Percentiles rank a stretch among this genome's conserved stretches.
Conservation (phyloP, 495 filamentous ascomycete genomes). For the Penicillium simplicissimum region DNA sequence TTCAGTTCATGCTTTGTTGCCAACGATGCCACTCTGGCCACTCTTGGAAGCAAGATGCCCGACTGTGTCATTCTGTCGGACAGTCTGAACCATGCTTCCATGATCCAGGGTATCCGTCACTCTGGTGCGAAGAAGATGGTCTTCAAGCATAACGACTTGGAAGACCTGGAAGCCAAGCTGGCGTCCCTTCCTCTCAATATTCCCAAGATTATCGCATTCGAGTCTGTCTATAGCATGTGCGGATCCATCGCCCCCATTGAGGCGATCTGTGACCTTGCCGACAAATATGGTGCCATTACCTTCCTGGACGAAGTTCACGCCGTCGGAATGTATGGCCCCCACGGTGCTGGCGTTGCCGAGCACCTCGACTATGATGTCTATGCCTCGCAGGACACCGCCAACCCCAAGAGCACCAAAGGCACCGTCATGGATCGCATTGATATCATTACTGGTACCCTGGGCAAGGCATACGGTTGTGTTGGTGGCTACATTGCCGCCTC, state of each 20-base stretch:
- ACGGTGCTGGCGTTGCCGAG: conserved; percentile 94
- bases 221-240: conserved; percentile 99
- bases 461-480: conserved; percentile 97
- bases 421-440: conserved; percentile 95
- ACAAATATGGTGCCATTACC: conserved; percentile 96
- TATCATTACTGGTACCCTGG: conserved; percentile 95
- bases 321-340: conserved; percentile 97
- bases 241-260: conserved; percentile 94
- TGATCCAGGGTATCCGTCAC: conserved; percentile 99
- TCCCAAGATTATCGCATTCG: conserved; percentile 98
- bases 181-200: conserved; percentile 78
- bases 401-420: conserved; percentile 61
- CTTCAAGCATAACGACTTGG: conserved; percentile 95
- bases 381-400: conserved; percentile 58
- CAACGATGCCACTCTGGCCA: conserved; percentile 96
- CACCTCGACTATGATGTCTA: conserved; percentile 85
- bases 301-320: conserved; percentile 98
- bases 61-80: conserved; percentile 95
- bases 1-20: conserved; percentile 98
- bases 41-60: conserved; percentile 91
- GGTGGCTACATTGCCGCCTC: conserved; percentile 96
- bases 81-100: conserved; percentile 94
- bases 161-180: conserved; percentile 86
- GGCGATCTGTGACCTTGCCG: conserved; percentile 90
- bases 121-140: conserved; percentile 95